These are phyloP conservation scores for Friedmanniomyces simplex DNA, from an alignment of 495 filamentous ascomycete genomes.

Conservation along the genomic window DNA sequence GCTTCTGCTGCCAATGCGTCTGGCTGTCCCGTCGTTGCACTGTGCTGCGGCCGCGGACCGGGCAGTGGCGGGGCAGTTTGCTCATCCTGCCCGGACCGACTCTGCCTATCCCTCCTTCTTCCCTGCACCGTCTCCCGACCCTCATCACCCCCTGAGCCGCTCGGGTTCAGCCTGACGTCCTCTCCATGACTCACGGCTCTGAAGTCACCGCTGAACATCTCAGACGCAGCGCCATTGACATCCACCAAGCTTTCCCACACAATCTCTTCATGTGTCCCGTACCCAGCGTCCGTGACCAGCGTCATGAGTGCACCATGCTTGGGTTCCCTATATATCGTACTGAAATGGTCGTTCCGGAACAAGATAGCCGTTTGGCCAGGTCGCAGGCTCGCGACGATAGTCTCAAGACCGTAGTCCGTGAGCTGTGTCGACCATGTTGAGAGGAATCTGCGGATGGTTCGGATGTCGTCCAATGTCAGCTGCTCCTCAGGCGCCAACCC, in stretches of 20 bases:
- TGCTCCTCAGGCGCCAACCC: slow-evolving; percentile 49
- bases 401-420: slow-evolving; percentile 66
- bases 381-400: slow-evolving; percentile 51
- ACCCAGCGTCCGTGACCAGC: slow-evolving; percentile 86
- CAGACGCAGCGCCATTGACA: slow-evolving; percentile 69
- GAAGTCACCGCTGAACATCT: slow-evolving; percentile 87
- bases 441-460: slow-evolving; percentile 72
- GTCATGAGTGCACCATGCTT: slow-evolving; percentile 59
- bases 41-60: slow-evolving; percentile 8
- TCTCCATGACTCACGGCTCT: slow-evolving; percentile 56
- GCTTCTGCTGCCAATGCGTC: neutral
- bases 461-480: slow-evolving; percentile 63
- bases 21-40: no score
- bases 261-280: slow-evolving; percentile 76
- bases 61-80: slow-evolving; percentile 3
- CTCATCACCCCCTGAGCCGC: slow-evolving; percentile 23
- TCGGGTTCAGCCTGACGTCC: slow-evolving; percentile 13
- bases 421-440: slow-evolving; percentile 72
- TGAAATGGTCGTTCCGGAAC: slow-evolving; percentile 96
- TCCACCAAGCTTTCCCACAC: slow-evolving; percentile 93
- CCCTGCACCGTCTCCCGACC: slow-evolving; percentile 44
- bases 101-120: slow-evolving; percentile 23
- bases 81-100: neutral
- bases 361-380: slow-evolving; percentile 76
- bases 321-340: slow-evolving; percentile 77